A percentile compares a stretch with the other conserved stretches of the same genome.
These are phyloP conservation scores for Trichoderma orchidacearum DNA, from an alignment of 495 filamentous ascomycete species.

Conservation along the genomic window DNA sequence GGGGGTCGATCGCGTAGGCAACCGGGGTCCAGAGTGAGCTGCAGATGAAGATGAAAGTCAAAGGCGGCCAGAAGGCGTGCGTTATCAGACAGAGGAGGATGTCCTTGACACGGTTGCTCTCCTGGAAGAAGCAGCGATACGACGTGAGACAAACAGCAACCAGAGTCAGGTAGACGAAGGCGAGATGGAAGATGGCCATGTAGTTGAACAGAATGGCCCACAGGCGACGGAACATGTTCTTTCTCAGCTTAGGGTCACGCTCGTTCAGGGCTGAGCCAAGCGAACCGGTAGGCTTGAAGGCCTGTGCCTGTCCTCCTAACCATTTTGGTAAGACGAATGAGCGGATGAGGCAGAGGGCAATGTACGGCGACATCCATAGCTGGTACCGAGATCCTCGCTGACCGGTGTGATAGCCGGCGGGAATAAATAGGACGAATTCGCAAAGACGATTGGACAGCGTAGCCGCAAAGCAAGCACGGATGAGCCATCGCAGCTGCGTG, in stretches of 20 bases:
- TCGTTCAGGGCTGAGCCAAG: background rate
- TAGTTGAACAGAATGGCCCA: background rate
- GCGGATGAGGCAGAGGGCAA: constrained; percentile 26
- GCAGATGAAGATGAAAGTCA: constrained; percentile 21
- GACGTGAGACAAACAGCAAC: constrained; percentile 20
- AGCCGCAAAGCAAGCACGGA: constrained; percentile 29
- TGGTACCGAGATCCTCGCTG: constrained; percentile 26
- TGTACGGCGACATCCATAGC: constrained; percentile 32
- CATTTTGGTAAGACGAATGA: constrained; percentile 31
- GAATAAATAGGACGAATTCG: constrained; percentile 28
- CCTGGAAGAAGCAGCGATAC: constrained; percentile 19
- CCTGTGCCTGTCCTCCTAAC: constrained; percentile 5
- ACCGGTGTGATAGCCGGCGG: constrained; percentile 29
- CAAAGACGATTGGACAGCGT: constrained; percentile 26
- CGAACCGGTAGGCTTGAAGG: constrained; percentile 2
- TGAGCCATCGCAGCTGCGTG: constrained; percentile 31
- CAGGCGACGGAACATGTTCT: background rate
- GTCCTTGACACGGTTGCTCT: constrained; percentile 11
- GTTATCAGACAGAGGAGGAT: constrained; percentile 27
- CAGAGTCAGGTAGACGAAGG: constrained; percentile 26
- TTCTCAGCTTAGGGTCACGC: background rate
- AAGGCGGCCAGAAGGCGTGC: constrained; percentile 35
- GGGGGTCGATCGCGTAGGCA: constrained; percentile 29
- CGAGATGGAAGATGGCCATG: background rate
- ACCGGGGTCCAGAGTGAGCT: constrained; percentile 15